phyloP scores from a whole-genome alignment of 345 rosid genomes.

The Brassica napus region DNA sequence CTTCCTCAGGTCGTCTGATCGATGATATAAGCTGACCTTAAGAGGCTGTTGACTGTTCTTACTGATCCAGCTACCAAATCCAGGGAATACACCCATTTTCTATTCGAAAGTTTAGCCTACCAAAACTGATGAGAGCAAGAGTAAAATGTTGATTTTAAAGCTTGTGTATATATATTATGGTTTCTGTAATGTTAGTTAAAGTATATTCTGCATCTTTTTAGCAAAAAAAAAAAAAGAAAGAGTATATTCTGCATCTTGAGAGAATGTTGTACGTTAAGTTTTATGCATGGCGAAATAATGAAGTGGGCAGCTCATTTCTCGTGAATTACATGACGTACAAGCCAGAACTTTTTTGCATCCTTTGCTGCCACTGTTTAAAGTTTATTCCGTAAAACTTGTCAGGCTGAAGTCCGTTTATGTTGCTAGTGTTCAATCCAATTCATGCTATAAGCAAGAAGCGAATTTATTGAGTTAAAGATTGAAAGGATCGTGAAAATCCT shows the following conservation, averaged over 20 bases:
- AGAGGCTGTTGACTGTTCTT: constrained; percentile 4
- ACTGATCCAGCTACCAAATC: background rate
- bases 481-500: no score
- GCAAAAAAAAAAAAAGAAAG: no score
- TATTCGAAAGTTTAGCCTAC: background rate
- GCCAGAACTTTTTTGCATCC: background rate
- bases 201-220: background rate
- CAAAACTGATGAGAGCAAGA: background rate
- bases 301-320: background rate
- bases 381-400: no score
- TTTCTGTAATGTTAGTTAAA: background rate
- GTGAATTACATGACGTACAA: background rate
- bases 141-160: background rate
- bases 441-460: no score
- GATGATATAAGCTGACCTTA: background rate
- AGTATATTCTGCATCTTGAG: background rate
- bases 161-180: background rate
- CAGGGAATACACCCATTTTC: background rate
- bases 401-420: no score
- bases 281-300: background rate
- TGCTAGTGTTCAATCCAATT: no score
- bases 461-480: no score
- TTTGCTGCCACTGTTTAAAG: no score
- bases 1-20: background rate
- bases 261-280: background rate